Evolutionary conservation across 1,284 basidiomycete genomes (phyloP), one percentile per base, ranked within the genome.

Genomic region (Waitea zeae): DNA sequence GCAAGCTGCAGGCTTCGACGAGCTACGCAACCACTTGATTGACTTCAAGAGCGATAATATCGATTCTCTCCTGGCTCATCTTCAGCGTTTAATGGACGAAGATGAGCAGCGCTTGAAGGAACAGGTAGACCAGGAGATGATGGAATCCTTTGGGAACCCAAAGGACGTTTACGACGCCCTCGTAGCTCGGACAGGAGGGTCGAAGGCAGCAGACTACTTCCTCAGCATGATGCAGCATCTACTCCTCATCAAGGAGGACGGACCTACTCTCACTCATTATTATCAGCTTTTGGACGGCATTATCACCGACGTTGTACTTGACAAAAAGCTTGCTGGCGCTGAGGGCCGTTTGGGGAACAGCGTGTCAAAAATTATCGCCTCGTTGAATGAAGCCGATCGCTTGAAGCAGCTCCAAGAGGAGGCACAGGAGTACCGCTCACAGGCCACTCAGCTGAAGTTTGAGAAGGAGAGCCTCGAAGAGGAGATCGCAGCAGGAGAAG

Each of bases 271-370:
- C 49, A 71, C 72, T 20, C 81, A 90, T 46, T 87, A 92, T 55
- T 96, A 86, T 54, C 88, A 90, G 55, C 70, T 99, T 33, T 70
- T 99, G 46, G 89, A 97, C 51, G 79, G 83, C n/a, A 63, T 97
- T 33, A 73, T 98, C 32, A 79, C 87, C 20, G 84, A 92, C 45
- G 76, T 98, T 31, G 90, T 97, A 17, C 71, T 96, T 58, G 89
- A 95, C 54, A 86, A 89, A 54, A 84, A 86, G 46, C 67, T 89
- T 34, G 71, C 69, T 19, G 83, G 86, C 20, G 84, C 89, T 18
- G 83, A 88, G 39, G 70, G 78, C 33, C 71, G 90, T 14, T 67
- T 96, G 42, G 92, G 90, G 1, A 76, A 84, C 38, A 90, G 87
- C 2, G 89, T 98, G 14, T 78, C 88, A 43, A 72, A 81, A 33